Conservation (phyloP, 2,329 filamentous ascomycete genomes). For the Alternaria solani region DNA sequence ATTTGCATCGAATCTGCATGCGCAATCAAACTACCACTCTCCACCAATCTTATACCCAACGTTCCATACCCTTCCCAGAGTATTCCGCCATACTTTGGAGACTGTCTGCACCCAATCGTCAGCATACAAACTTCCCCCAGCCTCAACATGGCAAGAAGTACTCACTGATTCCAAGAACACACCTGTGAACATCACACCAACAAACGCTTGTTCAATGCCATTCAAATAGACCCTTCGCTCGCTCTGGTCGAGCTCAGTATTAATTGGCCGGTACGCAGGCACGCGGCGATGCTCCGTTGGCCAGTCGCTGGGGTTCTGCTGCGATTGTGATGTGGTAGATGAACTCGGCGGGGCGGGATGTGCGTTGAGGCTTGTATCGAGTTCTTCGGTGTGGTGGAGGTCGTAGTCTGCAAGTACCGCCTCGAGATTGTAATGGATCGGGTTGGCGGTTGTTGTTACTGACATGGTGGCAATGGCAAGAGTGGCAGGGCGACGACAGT, state of each 20-base stretch:
- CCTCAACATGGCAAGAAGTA: slow-evolving; percentile 11
- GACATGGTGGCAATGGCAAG: slow-evolving; percentile 47
- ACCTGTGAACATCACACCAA: slow-evolving; percentile 61
- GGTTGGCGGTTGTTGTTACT: slow-evolving; percentile 55
- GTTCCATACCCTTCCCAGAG: slow-evolving; percentile 59
- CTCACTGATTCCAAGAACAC: slow-evolving; percentile 56
- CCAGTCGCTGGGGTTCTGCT: slow-evolving; percentile 51
- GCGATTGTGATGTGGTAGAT: slow-evolving; percentile 27
- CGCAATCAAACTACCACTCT: slow-evolving; percentile 53
- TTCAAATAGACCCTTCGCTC: slow-evolving; percentile 57
- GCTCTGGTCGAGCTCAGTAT: slow-evolving; percentile 53
- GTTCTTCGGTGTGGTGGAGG: slow-evolving; percentile 52
- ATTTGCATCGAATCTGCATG: not conserved
- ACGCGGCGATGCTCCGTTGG: slow-evolving; percentile 58
- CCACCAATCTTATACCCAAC: slow-evolving; percentile 63
- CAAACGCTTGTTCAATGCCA: slow-evolving; percentile 56
- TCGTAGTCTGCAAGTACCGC: slow-evolving; percentile 57
- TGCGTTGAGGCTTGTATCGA: slow-evolving; percentile 37
- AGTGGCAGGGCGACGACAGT: not conserved
- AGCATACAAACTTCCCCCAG: not conserved
- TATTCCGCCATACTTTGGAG: slow-evolving; percentile 60
- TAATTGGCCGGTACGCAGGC: slow-evolving; percentile 58
- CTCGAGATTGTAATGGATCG: slow-evolving; percentile 47
- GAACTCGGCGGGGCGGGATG: slow-evolving; percentile 34
- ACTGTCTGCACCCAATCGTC: slow-evolving; percentile 41